Conservation (phyloP, 805 yeast genomes). For the Kuraishia capsulata region DNA sequence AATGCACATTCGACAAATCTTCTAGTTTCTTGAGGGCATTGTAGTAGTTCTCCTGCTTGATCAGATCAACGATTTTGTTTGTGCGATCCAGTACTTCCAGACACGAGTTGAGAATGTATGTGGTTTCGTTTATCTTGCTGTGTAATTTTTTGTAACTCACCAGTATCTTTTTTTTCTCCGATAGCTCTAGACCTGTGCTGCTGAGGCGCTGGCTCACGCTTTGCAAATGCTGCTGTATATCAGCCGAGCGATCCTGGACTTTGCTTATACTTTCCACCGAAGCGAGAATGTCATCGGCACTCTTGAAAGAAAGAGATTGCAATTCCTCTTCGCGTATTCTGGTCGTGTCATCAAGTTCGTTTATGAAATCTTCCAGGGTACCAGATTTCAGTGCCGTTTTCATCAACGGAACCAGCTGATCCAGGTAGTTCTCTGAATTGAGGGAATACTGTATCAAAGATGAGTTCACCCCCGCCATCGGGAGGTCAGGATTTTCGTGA, state of each 20-base stretch:
- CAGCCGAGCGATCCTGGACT: constrained; percentile 49
- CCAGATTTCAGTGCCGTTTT: constrained; percentile 49
- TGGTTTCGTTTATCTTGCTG: constrained; percentile 63
- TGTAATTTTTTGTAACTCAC: constrained; percentile 56
- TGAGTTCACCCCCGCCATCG: constrained; percentile 15
- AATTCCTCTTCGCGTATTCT: constrained; percentile 53
- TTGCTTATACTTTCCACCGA: constrained; percentile 57
- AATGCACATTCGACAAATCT: constrained; percentile 58
- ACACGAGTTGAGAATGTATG: constrained; percentile 58
- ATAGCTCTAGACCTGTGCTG: constrained; percentile 57
- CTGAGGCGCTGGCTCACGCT: constrained; percentile 50
- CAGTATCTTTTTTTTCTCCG: constrained; percentile 49
- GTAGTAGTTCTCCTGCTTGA: constrained; percentile 66
- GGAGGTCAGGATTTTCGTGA: not conserved
- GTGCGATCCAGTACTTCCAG: constrained; percentile 79
- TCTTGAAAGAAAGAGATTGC: constrained; percentile 49
- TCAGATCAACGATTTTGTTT: constrained; percentile 75
- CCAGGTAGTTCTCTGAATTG: constrained; percentile 61
- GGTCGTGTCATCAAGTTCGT: constrained; percentile 47
- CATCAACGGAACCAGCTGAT: constrained; percentile 70
- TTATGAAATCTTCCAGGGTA: constrained; percentile 47
- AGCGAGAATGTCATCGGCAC: constrained; percentile 43
- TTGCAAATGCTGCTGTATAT: constrained; percentile 44
- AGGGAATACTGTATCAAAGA: constrained; percentile 26
- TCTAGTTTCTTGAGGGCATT: constrained; percentile 81